Evolutionary conservation across 768 basidiomycete species (phyloP).

Genomic region (Calocera cornea): DNA sequence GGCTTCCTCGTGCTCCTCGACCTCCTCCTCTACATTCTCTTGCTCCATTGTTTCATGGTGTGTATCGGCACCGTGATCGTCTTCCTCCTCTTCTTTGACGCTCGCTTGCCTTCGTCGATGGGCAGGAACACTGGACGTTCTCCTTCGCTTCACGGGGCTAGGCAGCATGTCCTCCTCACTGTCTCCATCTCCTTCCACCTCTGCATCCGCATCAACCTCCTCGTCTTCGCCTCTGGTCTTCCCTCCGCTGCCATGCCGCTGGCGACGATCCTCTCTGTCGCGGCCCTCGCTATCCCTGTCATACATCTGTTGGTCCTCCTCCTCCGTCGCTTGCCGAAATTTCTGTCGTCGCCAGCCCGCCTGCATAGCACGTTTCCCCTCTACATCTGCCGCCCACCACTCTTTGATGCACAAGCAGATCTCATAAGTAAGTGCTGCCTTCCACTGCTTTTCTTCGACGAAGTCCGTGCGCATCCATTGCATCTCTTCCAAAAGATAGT

Average conservation of each 20-base stretch:
- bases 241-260: neutral
- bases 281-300: neutral
- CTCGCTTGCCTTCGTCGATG: constrained; percentile 14
- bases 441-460: constrained; percentile 88
- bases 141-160: neutral
- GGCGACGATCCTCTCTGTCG: neutral
- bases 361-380: constrained; percentile 43
- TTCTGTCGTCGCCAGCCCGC: constrained; percentile 2
- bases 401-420: constrained; percentile 70
- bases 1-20: constrained; percentile 4
- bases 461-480: constrained; percentile 97
- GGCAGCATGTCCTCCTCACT: neutral
- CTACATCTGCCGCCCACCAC: constrained; percentile 67
- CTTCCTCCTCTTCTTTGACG: constrained; percentile 24
- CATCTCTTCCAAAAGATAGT: constrained; percentile 94
- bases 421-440: constrained; percentile 68
- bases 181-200: constrained; percentile 3
- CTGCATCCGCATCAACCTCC: neutral
- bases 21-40: constrained; percentile 5
- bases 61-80: constrained; percentile 22
- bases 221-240: neutral
- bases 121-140: neutral
- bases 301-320: neutral
- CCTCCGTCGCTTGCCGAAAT: constrained; percentile 2
- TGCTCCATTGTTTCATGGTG: constrained; percentile 7